Conservation (phyloP, 2,329 filamentous ascomycete species). For the Fusarium hostae region DNA sequence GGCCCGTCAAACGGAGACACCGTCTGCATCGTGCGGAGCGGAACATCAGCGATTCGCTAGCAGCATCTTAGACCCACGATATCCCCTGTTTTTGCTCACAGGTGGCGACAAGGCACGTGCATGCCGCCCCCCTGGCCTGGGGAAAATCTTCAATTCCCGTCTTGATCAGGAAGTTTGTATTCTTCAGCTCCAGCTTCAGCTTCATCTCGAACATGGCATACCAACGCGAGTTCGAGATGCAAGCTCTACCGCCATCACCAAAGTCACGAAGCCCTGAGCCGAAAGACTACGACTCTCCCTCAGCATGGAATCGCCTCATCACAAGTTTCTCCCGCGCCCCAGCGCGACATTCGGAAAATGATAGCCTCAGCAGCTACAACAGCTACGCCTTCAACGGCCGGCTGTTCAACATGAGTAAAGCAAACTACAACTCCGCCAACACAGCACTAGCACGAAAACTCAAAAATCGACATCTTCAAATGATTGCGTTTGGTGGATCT, state of each 20-base stretch:
- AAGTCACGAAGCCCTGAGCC: background rate
- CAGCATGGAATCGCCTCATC: slow-evolving; percentile 14
- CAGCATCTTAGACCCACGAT: background rate
- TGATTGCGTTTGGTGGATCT: slow-evolving; percentile 74
- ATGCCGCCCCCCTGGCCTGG: slow-evolving; percentile 1
- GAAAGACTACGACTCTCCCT: background rate
- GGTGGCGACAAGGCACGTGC: slow-evolving; percentile 18
- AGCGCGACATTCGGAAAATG: slow-evolving; percentile 14
- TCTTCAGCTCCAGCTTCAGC: background rate
- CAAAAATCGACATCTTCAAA: slow-evolving; percentile 74
- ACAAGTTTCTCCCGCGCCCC: slow-evolving; percentile 32
- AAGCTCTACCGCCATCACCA: slow-evolving; percentile 9
- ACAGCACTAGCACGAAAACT: slow-evolving; percentile 79
- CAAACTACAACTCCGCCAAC: slow-evolving; percentile 78
- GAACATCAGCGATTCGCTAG: slow-evolving; percentile 10
- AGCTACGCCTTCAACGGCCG: slow-evolving; percentile 24
- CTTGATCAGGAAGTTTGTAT: background rate
- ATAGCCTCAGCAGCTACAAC: slow-evolving; percentile 19
- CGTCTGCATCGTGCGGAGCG: background rate
- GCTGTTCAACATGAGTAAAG: slow-evolving; percentile 65
- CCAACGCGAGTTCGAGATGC: slow-evolving; percentile 34
- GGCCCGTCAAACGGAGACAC: slow-evolving; percentile 6
- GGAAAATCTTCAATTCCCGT: slow-evolving; percentile 9
- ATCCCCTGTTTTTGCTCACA: background rate
- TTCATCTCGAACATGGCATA: slow-evolving; percentile 37